phyloP scores from a whole-genome alignment of 2,329 filamentous ascomycete species.

The Colletotrichum euphorbiae region DNA sequence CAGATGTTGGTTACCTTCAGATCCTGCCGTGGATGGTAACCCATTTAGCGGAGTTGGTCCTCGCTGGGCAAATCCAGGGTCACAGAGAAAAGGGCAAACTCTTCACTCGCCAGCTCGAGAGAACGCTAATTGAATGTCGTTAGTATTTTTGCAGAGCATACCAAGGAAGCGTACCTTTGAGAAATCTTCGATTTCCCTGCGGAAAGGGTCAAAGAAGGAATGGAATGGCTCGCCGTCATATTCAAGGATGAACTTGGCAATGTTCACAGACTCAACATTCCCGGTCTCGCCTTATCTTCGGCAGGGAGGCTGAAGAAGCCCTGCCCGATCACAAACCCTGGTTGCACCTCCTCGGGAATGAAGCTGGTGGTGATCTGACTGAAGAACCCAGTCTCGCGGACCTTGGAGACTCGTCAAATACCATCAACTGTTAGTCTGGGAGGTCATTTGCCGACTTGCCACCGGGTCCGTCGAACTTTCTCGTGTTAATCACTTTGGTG shows the following conservation, averaged over 20 bases:
- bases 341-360: conserved; percentile 61
- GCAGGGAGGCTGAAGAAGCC: conserved; percentile 63
- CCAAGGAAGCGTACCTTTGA: conserved; percentile 53
- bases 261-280: conserved; percentile 65
- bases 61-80: conserved; percentile 65
- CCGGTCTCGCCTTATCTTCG: conserved; percentile 59
- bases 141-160: conserved; percentile 48
- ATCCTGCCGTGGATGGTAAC: conserved; percentile 60
- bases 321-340: conserved; percentile 65
- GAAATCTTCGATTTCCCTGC: conserved; percentile 63
- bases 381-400: conserved; percentile 59
- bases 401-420: conserved; percentile 34
- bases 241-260: conserved; percentile 61
- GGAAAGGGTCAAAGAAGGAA: conserved; percentile 52
- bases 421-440: no score
- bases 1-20: conserved; percentile 43
- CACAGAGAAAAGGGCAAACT: conserved; percentile 52
- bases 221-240: conserved; percentile 51
- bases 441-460: conserved; percentile 59
- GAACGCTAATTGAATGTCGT: conserved; percentile 46
- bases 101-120: conserved; percentile 46
- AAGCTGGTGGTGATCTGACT: conserved; percentile 67
- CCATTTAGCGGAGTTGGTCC: conserved; percentile 68
- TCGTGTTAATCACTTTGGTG: conserved; percentile 64
- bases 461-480: conserved; percentile 59